These are phyloP conservation scores for Alectoria sarmentosa DNA, from an alignment of 495 filamentous ascomycete genomes.

Conservation along the genomic window DNA sequence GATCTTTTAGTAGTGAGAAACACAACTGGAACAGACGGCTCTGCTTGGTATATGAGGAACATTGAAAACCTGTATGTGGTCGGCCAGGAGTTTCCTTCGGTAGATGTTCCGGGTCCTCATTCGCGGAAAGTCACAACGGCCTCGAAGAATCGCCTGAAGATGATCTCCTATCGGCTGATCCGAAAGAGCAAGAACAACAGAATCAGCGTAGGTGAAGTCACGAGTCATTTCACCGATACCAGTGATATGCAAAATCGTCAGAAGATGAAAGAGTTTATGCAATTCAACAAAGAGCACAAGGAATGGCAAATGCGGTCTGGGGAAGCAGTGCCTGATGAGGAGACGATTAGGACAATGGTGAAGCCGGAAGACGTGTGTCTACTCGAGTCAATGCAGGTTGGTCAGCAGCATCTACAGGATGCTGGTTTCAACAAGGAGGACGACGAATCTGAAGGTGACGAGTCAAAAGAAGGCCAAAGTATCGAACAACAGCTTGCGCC, in stretches of 20 bases:
- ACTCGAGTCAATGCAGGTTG: slow-evolving; percentile 94
- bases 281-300: slow-evolving; percentile 73
- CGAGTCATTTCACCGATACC: slow-evolving; percentile 78
- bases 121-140: slow-evolving; percentile 92
- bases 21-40: slow-evolving; percentile 64
- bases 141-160: slow-evolving; percentile 89
- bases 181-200: slow-evolving; percentile 62
- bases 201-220: slow-evolving; percentile 70
- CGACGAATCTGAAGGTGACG: slow-evolving; percentile 61
- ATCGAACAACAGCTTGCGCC: slow-evolving; percentile 89
- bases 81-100: slow-evolving; percentile 83
- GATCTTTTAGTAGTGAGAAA: slow-evolving; percentile 86
- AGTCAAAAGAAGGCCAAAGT: slow-evolving; percentile 57
- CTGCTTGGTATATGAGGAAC: slow-evolving; percentile 71
- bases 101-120: slow-evolving; percentile 88
- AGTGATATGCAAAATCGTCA: slow-evolving; percentile 91
- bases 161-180: slow-evolving; percentile 82
- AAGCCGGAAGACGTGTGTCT: slow-evolving; percentile 93
- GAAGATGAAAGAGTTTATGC: slow-evolving; percentile 94
- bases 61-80: slow-evolving; percentile 86
- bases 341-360: slow-evolving; percentile 74
- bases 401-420: slow-evolving; percentile 74
- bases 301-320: slow-evolving; percentile 71
- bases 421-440: slow-evolving; percentile 73
- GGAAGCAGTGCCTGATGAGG: slow-evolving; percentile 68